These are phyloP conservation scores for Suhomyces sp. DNA, from an alignment of 805 yeast species.

Conservation along the genomic window DNA sequence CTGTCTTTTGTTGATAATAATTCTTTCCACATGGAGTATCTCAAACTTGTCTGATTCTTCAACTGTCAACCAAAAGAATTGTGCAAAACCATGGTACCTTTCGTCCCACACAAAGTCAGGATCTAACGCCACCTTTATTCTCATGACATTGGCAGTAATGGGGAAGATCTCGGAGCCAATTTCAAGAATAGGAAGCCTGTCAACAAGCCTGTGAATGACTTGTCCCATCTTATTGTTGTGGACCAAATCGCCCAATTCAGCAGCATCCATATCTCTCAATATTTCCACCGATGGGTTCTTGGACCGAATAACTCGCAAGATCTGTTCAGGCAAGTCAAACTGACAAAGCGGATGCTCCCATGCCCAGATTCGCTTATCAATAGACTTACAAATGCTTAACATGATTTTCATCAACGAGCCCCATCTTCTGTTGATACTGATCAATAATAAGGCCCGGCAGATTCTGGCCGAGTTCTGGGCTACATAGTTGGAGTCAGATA, in stretches of 20 bases:
- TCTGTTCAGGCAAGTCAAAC: conserved; percentile 71
- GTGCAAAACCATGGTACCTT: conserved; percentile 75
- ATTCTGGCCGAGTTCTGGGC: conserved; percentile 96
- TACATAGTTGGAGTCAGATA: conserved; percentile 86
- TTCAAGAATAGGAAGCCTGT: conserved; percentile 71
- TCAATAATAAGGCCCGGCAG: conserved; percentile 82
- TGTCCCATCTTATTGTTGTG: conserved; percentile 78
- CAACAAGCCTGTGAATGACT: conserved; percentile 55
- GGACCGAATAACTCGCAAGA: conserved; percentile 57
- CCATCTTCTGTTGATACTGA: conserved; percentile 90
- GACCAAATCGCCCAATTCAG: conserved; percentile 85
- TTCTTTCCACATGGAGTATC: conserved; percentile 78
- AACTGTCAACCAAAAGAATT: conserved; percentile 88
- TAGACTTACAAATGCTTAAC: conserved; percentile 79
- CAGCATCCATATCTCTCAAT: conserved; percentile 66
- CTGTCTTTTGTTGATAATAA: conserved; percentile 62
- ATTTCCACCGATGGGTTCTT: conserved; percentile 69
- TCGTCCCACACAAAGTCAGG: conserved; percentile 88
- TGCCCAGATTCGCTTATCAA: conserved; percentile 84
- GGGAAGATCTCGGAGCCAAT: conserved; percentile 85
- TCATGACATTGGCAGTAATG: conserved; percentile 79
- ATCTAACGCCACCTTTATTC: conserved; percentile 66
- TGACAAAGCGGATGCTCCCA: conserved; percentile 88
- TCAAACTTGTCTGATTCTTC: conserved; percentile 77
- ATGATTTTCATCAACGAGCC: conserved; percentile 72